phyloP scores from a whole-genome alignment of 78 protist genomes.

The Dictyostelium purpureum region DNA sequence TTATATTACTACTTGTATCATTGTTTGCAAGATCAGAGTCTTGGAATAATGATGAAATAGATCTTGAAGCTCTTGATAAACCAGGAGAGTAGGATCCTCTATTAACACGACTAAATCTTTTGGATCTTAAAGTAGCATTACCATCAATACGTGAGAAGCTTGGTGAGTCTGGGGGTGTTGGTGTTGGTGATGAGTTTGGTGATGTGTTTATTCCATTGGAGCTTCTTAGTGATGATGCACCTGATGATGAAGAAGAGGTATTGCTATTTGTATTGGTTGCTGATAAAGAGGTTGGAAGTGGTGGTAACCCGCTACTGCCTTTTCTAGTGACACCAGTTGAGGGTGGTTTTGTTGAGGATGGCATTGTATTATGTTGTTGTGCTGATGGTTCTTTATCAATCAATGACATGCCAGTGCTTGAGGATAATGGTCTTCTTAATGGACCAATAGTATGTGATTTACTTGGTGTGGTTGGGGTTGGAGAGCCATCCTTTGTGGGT shows the following conservation, averaged over 20 bases:
- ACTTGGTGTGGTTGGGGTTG: not conserved
- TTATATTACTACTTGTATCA: too few relatives aligned
- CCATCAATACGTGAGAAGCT: constrained; percentile 18
- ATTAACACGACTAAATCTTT: constrained; percentile 44
- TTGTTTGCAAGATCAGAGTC: constrained; percentile 8
- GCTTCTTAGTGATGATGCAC: not conserved
- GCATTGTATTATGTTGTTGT: not conserved
- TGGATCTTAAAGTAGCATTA: constrained; percentile 7
- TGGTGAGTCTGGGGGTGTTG: constrained; percentile 65
- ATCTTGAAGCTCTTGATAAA: constrained; percentile 24
- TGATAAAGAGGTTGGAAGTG: not conserved
- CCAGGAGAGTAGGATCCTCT: constrained; percentile 55
- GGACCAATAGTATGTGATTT: not conserved
- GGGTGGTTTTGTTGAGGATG: not conserved
- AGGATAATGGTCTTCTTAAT: not conserved
- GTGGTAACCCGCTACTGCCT: not conserved
- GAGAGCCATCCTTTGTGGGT: not conserved
- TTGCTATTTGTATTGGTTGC: too few relatives aligned
- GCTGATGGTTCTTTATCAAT: not conserved
- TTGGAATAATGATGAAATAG: constrained; percentile 67
- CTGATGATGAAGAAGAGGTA: not conserved
- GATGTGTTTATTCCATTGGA: not conserved
- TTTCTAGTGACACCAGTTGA: not conserved
- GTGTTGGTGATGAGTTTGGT: not conserved
- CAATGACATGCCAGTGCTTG: not conserved